Evolutionary conservation across 768 basidiomycete genomes (phyloP), one percentile per base, ranked within the genome.

Genomic region (Leucocoprinus sp.): DNA sequence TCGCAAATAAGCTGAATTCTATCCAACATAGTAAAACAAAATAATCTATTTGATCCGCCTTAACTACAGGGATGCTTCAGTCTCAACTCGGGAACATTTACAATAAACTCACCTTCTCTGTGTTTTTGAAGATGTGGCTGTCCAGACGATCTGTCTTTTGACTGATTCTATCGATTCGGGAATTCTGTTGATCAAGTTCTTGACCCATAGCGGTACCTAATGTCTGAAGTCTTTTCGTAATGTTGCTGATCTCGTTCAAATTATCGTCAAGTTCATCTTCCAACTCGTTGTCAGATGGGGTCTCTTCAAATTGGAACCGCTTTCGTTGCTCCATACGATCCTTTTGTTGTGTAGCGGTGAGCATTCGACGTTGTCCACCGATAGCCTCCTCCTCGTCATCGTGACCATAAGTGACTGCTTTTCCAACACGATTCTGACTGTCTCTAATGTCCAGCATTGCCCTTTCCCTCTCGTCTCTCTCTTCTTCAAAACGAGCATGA

Each of bases 241-340:
- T 76, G 41, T 80, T 81, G 27, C 76, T 67, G 48, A 95, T 85
- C 62, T 95, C 92, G 59, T 88, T 81, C 19, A 99, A 67, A 61
- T 98, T 97, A 52, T 75, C 79, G 56, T 97, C 95, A 28, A 99
- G 57, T 64, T 98, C 93, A 55, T 97, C 85, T 66, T 99, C 95
- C 1, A 95, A 53, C 64, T 93, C 92, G 54, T 98, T 93, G 57
- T 99, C 95, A 5, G 85, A 89, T 2, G 75, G 89, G 28, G 79
- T 85, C 21, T 80, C 80, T 54, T 99, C 95, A 57, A 97, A 96
- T 64, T 97, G 92, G 60, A 78, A 98, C 27, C 87, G 77, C 56
- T 82, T 77, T 54, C 88, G 72, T 55, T 82, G 82, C 45, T 83
- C 86, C 63, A 82, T 80, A 54, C 74, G 67, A 8, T 66, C 64